phyloP scores from a whole-genome alignment of 169 alveolate species.

The Plasmodium chabaudi region DNA sequence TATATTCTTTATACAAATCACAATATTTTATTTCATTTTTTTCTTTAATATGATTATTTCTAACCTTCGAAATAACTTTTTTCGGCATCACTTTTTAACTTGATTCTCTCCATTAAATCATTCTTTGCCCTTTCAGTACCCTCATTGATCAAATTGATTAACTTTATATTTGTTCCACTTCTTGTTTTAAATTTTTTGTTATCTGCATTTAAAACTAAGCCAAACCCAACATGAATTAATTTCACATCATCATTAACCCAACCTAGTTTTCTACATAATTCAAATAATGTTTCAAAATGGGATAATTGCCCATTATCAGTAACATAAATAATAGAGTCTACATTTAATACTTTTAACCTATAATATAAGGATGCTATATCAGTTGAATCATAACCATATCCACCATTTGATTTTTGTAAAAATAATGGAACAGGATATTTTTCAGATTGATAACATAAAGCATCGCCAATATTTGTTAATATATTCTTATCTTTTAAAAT shows the following conservation, averaged over 20 bases:
- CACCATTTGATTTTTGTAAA: conserved; percentile 98
- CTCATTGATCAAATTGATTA: conserved; percentile 95
- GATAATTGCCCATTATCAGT: conserved; percentile 97
- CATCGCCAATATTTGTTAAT: conserved; percentile 93
- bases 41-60: conserved; percentile 67
- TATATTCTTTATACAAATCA: not conserved
- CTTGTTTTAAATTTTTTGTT: conserved; percentile 98
- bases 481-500: conserved; percentile 88
- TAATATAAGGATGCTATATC: conserved; percentile 92
- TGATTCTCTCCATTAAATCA: conserved; percentile 88
- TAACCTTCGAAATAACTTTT: conserved; percentile 69
- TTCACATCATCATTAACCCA: conserved; percentile 77
- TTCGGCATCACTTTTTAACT: conserved; percentile 81
- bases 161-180: conserved; percentile 95
- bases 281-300: conserved; percentile 95
- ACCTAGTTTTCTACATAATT: conserved; percentile 94
- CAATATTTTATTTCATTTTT: conserved; percentile 38
- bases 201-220: conserved; percentile 94
- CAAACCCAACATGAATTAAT: conserved; percentile 97
- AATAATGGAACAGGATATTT: conserved; percentile 92
- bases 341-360: conserved; percentile 79
- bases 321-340: conserved; percentile 95
- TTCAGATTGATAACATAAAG: conserved; percentile 93
- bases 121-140: conserved; percentile 95
- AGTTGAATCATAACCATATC: conserved; percentile 98